phyloP scores from a whole-genome alignment of 179 eudicot species.

The Vitellaria paradoxa region DNA sequence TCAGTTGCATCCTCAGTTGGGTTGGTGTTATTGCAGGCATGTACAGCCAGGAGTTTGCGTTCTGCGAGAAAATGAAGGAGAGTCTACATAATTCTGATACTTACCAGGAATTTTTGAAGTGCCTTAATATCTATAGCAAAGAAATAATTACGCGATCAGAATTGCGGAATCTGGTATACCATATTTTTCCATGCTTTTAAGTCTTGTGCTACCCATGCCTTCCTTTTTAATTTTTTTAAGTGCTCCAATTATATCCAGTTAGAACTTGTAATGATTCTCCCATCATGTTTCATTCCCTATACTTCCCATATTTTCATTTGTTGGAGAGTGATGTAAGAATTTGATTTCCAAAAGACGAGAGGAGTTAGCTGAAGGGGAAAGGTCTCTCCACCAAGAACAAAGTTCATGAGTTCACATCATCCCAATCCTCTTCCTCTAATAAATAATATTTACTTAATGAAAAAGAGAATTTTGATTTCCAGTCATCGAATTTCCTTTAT shows the following conservation, averaged over 20 bases:
- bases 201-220: not conserved
- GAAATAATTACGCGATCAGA: constrained; percentile 60
- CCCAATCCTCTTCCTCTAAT: no score
- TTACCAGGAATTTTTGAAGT: constrained; percentile 68
- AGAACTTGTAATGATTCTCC: not conserved
- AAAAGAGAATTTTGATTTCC: no score
- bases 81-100: constrained; percentile 46
- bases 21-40: constrained; percentile 40
- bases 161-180: constrained; percentile 61
- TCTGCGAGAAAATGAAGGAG: constrained; percentile 84
- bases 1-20: not conserved
- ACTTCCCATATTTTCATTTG: not conserved
- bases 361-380: no score
- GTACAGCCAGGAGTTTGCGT: constrained; percentile 52
- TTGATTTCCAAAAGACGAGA: no score
- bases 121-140: constrained; percentile 60
- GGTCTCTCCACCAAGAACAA: no score
- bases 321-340: not conserved
- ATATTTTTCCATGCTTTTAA: not conserved
- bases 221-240: constrained; percentile 35
- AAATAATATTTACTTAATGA: no score
- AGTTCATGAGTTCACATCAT: no score
- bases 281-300: no score
- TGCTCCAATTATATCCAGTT: not conserved
- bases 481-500: no score